Percentiles rank a stretch among this genome's conserved stretches.
Conservation (phyloP, 352 stramenopile species). For the Blastocystis sp. region DNA sequence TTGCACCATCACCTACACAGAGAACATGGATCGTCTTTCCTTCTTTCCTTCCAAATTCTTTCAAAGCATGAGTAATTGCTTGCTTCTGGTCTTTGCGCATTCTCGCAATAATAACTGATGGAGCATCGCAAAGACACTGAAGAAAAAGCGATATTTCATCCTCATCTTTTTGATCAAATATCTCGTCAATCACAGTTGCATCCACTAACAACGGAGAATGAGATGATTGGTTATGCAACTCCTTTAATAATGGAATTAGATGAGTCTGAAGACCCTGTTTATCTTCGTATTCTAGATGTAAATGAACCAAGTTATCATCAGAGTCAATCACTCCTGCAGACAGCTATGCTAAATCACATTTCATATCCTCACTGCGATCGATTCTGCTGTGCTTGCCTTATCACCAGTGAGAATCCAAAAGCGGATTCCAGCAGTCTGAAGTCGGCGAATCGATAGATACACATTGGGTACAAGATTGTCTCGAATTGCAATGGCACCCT, state of each 20-base stretch:
- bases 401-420: constrained; percentile 60
- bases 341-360: neutral
- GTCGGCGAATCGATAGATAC: neutral
- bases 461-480: constrained; percentile 40
- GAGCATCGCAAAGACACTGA: neutral
- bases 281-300: neutral
- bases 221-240: neutral
- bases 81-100: constrained; percentile 60
- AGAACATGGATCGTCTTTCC: neutral
- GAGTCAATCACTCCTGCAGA: neutral
- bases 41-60: neutral
- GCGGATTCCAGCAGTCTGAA: constrained; percentile 25
- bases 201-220: constrained; percentile 12
- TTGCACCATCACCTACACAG: constrained; percentile 51
- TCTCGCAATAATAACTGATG: constrained; percentile 5
- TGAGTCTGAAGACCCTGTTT: neutral
- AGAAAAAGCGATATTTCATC: neutral
- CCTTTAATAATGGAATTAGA: neutral
- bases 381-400: constrained; percentile 36
- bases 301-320: neutral
- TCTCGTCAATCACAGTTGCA: neutral
- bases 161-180: neutral
- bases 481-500: constrained; percentile 41
- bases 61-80: neutral
- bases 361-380: neutral